Evolutionary conservation across 495 filamentous ascomycete species (phyloP).

Genomic region (Aspergillus cristatus): DNA sequence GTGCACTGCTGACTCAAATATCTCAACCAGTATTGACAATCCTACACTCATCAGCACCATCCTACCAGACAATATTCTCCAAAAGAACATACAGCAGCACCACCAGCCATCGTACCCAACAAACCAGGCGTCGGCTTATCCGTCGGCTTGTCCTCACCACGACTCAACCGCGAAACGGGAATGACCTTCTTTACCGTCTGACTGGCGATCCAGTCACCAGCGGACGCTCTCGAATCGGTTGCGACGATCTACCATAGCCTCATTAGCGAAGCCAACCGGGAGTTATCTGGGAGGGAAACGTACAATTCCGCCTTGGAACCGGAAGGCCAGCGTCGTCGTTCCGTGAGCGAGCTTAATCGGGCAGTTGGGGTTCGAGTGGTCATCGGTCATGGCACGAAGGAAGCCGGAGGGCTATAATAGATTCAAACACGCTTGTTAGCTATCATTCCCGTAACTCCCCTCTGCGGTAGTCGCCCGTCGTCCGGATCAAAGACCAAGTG

Average conservation of each 20-base stretch:
- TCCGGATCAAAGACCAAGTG: too few species aligned
- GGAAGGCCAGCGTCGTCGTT: conserved; percentile 95
- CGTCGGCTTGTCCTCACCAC: conserved; percentile 42
- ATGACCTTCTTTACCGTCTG: conserved; percentile 99
- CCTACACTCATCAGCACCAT: conserved; percentile 35
- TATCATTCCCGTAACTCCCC: too few species aligned
- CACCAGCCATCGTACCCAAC: conserved; percentile 96
- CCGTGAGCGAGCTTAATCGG: conserved; percentile 99
- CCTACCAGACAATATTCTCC: conserved; percentile 3
- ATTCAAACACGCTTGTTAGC: background rate
- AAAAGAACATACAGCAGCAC: conserved; percentile 66
- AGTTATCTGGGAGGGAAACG: conserved; percentile 8
- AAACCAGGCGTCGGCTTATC: conserved; percentile 73
- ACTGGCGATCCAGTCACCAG: conserved; percentile 96
- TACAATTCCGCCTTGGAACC: conserved; percentile 91
- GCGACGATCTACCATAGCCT: conserved; percentile 61
- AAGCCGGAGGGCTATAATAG: conserved; percentile 68
- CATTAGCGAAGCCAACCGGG: conserved; percentile 2
- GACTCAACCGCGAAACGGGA: conserved; percentile 40
- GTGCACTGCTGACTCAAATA: conserved; percentile 99
- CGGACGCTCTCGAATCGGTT: conserved; percentile 92
- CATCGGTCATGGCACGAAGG: conserved; percentile 94
- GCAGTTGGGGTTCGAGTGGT: conserved; percentile 89
- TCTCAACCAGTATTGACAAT: conserved; percentile 99
- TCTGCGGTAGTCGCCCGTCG: too few species aligned